Evolutionary conservation across 1,284 basidiomycete species (phyloP).

Genomic region (Papiliotrema fonsecae): DNA sequence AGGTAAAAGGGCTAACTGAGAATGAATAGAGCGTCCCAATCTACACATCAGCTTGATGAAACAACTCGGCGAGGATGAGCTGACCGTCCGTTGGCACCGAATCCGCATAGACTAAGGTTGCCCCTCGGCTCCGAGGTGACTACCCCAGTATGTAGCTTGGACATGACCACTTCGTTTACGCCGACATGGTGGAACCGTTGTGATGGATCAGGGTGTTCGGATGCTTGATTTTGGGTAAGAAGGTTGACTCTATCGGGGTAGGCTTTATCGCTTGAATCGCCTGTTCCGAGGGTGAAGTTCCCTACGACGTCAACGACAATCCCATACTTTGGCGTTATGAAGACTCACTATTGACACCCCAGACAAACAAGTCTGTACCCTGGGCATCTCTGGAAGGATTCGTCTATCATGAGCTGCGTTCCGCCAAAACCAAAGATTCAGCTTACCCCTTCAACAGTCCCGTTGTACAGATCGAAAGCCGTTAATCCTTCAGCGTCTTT

Average conservation of each 20-base stretch:
- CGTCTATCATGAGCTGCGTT: conserved; percentile 55
- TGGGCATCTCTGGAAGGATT: conserved; percentile 48
- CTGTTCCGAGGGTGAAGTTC: conserved; percentile 78
- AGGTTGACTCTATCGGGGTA: conserved; percentile 72
- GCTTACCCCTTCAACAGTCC: conserved; percentile 64
- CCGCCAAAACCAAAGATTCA: not conserved
- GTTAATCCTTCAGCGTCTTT: conserved; percentile 90
- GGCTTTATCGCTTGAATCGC: conserved; percentile 71
- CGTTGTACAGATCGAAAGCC: conserved; percentile 90
- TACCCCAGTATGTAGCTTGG: conserved; percentile 73
- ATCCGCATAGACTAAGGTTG: conserved; percentile 81
- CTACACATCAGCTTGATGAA: conserved; percentile 42
- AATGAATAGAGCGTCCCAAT: conserved; percentile 70
- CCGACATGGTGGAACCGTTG: conserved; percentile 52
- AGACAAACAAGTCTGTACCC: conserved; percentile 70
- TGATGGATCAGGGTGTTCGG: conserved; percentile 35
- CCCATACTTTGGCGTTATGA: conserved; percentile 4
- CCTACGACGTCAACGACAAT: conserved; percentile 14
- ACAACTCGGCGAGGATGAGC: conserved; percentile 4
- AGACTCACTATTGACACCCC: conserved; percentile 74
- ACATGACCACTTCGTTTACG: conserved; percentile 69
- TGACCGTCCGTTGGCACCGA: conserved; percentile 73
- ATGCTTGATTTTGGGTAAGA: conserved; percentile 50
- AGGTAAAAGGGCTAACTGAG: conserved; percentile 66
- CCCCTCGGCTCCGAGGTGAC: conserved; percentile 66